phyloP scores from a whole-genome alignment of 2,329 filamentous ascomycete genomes.

The Botrytis paeoniae region DNA sequence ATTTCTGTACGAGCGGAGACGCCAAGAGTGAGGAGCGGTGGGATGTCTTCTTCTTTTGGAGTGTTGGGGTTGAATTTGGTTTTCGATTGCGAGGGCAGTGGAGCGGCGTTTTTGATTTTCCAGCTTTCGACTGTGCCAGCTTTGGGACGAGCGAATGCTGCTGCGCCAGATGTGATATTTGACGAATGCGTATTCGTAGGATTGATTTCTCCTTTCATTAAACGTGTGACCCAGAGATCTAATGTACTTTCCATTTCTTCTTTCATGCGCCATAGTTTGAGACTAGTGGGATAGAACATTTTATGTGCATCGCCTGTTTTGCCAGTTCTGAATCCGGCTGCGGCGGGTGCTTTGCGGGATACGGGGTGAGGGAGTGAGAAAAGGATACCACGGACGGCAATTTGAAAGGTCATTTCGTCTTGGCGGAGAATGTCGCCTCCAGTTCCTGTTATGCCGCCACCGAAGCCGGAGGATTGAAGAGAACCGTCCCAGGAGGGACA shows the following conservation, averaged over 20 bases:
- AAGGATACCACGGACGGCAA: constrained; percentile 80
- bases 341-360: constrained; percentile 56
- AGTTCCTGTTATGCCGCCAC: constrained; percentile 50
- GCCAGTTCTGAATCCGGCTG: constrained; percentile 32
- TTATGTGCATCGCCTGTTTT: constrained; percentile 65
- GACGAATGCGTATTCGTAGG: constrained; percentile 28
- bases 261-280: constrained; percentile 78
- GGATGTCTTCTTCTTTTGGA: constrained; percentile 27
- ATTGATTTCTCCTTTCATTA: constrained; percentile 53
- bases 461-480: constrained; percentile 58
- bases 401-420: constrained; percentile 91
- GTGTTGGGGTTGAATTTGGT: background rate
- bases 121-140: constrained; percentile 37
- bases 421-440: constrained; percentile 77
- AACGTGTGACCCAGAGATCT: constrained; percentile 63
- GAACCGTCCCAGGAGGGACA: constrained; percentile 68
- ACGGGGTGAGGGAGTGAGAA: constrained; percentile 86
- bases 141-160: constrained; percentile 48
- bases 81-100: background rate
- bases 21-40: constrained; percentile 56
- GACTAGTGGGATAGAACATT: constrained; percentile 87
- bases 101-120: constrained; percentile 27
- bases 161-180: constrained; percentile 46
- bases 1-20: constrained; percentile 66
- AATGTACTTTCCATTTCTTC: constrained; percentile 78